Evolutionary conservation across 176 grass and related monocot genomes (phyloP).

Genomic region (barley (Hordeum vulgare)): MorexV3_pseudomolecules_assembly NC_058519.1:64082625-64083124

Average conservation of each 20-base stretch:
- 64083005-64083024: not conserved
- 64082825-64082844: not conserved
- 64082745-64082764: not conserved
- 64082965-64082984: no score
- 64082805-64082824: not conserved
- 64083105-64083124: conserved; percentile 91
- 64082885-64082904: no score
- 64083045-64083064: not conserved
- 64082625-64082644: conserved; percentile 6
- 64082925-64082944: no score
- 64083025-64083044: not conserved
- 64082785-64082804: not conserved
- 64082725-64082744: not conserved
- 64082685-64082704: not conserved
- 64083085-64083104: conserved; percentile 17
- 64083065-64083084: conserved; percentile 10
- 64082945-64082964: no score
- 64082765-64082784: not conserved
- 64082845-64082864: no score
- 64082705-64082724: conserved; percentile 1
- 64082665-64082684: not conserved
- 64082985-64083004: not conserved
- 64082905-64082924: no score
- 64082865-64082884: no score
- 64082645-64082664: not conserved